Base-by-base conservation (phyloP, 352 stramenopile species). In the Globisporangium viniferum region DNA sequence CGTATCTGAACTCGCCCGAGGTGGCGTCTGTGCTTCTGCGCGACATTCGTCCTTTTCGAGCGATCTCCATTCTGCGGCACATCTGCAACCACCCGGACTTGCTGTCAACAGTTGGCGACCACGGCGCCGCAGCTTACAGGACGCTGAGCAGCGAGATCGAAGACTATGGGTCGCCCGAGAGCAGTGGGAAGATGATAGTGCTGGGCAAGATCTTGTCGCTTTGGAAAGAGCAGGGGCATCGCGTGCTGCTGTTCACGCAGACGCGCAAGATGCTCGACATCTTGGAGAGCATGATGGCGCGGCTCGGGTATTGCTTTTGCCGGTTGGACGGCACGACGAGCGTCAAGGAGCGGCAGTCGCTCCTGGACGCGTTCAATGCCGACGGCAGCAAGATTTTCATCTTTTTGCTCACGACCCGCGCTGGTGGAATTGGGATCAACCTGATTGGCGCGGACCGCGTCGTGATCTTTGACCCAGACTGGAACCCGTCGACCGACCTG, bases 21-120 rank as follows among this genome's bases (percentile, higher is more conserved):
- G 94, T 99, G 5, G 84, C 86, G n/a, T 82, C 81, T n/a, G 93
- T 99, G 24, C 68, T 98, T 29, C 75, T 67, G 0, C 79, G 88
- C 44, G 86, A 93, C 24, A 86, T 90, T 27, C 88, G 94, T 5
- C 82, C 95, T 27, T 97, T 97, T 58, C 90, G 88, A 61, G 94
- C 97, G 9, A 97, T 99, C 35, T 95, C 91, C 14, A 90, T 98
- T 20, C 81, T 99, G n/a, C 86, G 97, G 29, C 98, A 99, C 71
- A 97, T 99, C 64, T 99, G 97, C 80, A 99, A 99, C 72, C 97
- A 99, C 69, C 94, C 97, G 7, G 96, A 99, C 71, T 76, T 99
- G 39, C 77, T 99, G 2, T 79, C 76, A 54, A 89, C 89, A 8
- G 71, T 76, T 3, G 74, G 69, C 0, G 69, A 73, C 3, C 69